Evolutionary conservation across 805 yeast genomes (phyloP).

Genomic region (Candida vartiovaarae): DNA sequence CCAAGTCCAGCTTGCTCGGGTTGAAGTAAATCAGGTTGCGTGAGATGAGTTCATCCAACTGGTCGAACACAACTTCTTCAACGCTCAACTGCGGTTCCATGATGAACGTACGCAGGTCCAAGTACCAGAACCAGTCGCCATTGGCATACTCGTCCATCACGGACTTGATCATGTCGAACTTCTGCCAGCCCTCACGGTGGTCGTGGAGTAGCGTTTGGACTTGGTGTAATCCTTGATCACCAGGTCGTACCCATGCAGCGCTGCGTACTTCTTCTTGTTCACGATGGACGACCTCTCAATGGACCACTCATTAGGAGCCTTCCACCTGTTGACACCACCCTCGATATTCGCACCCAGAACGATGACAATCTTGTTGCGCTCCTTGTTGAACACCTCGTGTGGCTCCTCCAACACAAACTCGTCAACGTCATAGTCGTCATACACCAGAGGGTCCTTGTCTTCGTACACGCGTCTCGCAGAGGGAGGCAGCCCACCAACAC

Average conservation of each 20-base stretch:
- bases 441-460: slow-evolving; percentile 9
- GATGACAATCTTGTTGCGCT: slow-evolving; percentile 28
- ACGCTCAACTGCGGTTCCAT: slow-evolving; percentile 33
- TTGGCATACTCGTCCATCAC: slow-evolving; percentile 27
- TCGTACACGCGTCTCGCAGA: slow-evolving; percentile 9
- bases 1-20: slow-evolving; percentile 28
- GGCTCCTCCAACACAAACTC: background rate
- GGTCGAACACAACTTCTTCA: slow-evolving; percentile 29
- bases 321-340: slow-evolving; percentile 34
- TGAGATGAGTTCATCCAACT: slow-evolving; percentile 23
- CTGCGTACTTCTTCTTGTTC: slow-evolving; percentile 42
- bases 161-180: slow-evolving; percentile 30
- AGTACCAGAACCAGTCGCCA: slow-evolving; percentile 36
- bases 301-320: slow-evolving; percentile 35
- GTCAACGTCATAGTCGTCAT: slow-evolving; percentile 11
- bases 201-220: slow-evolving; percentile 42
- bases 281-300: slow-evolving; percentile 41
- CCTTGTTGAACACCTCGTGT: slow-evolving; percentile 5
- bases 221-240: slow-evolving; percentile 39
- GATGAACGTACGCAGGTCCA: slow-evolving; percentile 33
- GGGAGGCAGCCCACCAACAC: slow-evolving; percentile 23
- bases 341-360: slow-evolving; percentile 34
- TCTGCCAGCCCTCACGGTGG: slow-evolving; percentile 41
- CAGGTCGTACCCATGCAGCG: slow-evolving; percentile 40
- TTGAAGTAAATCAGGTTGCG: slow-evolving; percentile 30